Conservation (phyloP, 1,139 yeast species). For the Spathaspora sp. region DNA sequence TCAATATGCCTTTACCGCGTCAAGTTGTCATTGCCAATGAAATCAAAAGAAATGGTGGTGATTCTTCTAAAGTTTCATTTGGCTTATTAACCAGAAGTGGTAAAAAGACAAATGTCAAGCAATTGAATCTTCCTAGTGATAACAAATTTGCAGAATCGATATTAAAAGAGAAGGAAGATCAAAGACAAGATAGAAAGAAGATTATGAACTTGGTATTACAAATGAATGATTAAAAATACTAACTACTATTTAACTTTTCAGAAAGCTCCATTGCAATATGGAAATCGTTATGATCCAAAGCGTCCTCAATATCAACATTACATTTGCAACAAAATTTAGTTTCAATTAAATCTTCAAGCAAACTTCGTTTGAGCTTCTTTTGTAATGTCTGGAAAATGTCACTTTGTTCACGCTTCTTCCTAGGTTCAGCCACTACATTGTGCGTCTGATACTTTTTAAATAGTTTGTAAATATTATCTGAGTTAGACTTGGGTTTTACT, state of each 20-base stretch:
- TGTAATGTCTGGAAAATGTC: conserved; percentile 25
- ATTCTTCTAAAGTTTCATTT: conserved; percentile 34
- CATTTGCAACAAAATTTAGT: conserved; percentile 28
- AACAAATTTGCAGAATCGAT: conserved; percentile 46
- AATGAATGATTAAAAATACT: conserved; percentile 25
- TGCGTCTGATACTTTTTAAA: conserved; percentile 16
- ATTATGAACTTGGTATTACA: conserved; percentile 44
- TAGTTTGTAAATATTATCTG: conserved; percentile 13
- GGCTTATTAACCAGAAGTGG: conserved; percentile 55
- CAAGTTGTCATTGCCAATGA: conserved; percentile 3
- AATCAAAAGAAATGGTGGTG: neutral
- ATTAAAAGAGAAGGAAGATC: conserved; percentile 31
- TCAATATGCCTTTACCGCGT: conserved; percentile 24
- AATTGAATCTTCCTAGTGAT: conserved; percentile 48
- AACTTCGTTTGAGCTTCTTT: conserved; percentile 10
- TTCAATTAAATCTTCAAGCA: conserved; percentile 19
- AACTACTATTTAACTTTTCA: conserved; percentile 19
- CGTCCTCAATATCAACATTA: conserved; percentile 25
- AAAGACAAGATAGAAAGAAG: conserved; percentile 36
- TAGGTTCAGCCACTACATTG: neutral
- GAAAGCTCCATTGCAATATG: conserved; percentile 43
- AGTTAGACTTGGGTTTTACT: conserved; percentile 1
- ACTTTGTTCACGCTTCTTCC: conserved; percentile 2
- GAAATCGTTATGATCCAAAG: conserved; percentile 41
- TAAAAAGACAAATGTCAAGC: conserved; percentile 43